These are phyloP conservation scores for Platismatia glauca DNA, from an alignment of 495 filamentous ascomycete species.

Conservation along the genomic window DNA sequence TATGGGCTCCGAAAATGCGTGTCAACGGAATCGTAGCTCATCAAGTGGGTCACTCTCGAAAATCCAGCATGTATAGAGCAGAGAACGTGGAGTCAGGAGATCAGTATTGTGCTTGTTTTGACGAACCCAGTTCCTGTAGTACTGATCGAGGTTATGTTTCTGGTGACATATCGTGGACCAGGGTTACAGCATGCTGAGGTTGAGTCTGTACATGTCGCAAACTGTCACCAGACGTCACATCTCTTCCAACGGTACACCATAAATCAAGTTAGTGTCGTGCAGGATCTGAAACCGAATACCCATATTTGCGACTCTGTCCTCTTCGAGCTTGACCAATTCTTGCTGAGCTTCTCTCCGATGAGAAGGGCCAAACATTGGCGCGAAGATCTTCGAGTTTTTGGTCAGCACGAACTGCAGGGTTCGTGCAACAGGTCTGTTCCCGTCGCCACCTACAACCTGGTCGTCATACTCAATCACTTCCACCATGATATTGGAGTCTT, in stretches of 20 bases:
- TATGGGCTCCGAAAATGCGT: too few relatives aligned
- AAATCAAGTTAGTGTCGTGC: neutral
- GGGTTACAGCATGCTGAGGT: constrained; percentile 2
- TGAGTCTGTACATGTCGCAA: constrained; percentile 4
- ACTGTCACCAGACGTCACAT: constrained; percentile 13
- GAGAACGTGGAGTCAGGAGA: neutral
- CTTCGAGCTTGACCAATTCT: neutral
- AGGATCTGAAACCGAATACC: constrained; percentile 12
- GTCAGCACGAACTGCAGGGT: constrained; percentile 6
- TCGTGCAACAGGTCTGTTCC: neutral
- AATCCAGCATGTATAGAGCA: constrained; percentile 14
- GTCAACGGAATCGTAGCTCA: constrained; percentile 6
- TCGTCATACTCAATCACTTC: constrained; percentile 8
- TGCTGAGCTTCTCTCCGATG: constrained; percentile 1
- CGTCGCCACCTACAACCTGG: neutral
- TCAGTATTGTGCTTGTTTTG: neutral
- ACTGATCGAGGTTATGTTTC: neutral
- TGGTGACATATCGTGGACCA: constrained; percentile 18
- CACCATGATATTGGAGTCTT: neutral
- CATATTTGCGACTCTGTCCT: constrained; percentile 1
- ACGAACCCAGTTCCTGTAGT: neutral
- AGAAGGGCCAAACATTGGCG: neutral
- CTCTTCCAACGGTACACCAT: neutral
- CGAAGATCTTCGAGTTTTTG: neutral
- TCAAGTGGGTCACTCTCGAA: constrained; percentile 7